Conservation (phyloP, 306 rosid genomes). For the cucumber (Cucumis sativus) region DNA sequence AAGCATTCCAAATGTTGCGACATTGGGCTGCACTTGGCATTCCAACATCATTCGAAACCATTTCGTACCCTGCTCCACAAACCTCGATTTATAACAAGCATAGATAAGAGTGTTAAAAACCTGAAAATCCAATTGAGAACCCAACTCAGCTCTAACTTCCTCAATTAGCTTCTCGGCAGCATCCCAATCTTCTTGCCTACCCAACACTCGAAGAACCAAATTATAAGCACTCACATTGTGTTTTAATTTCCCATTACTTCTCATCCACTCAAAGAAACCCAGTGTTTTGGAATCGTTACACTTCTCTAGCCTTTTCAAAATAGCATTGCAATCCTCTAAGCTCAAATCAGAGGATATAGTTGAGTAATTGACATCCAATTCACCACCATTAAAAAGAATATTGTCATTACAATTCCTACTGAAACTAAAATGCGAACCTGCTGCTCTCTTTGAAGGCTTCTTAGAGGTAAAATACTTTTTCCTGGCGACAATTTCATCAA, state of each 20-base stretch:
- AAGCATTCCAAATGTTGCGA: slow-evolving; percentile 66
- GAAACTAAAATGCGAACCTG: slow-evolving; percentile 20
- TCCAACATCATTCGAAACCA: slow-evolving; percentile 72
- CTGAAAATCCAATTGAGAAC: slow-evolving; percentile 33
- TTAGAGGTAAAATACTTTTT: slow-evolving; percentile 17
- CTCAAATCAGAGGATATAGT: slow-evolving; percentile 33
- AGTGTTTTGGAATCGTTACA: slow-evolving; percentile 32
- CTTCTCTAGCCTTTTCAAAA: slow-evolving; percentile 46
- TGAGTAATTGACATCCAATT: slow-evolving; percentile 51
- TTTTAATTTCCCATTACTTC: slow-evolving; percentile 42
- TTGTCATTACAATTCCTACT: slow-evolving; percentile 16
- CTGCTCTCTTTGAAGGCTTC: slow-evolving; percentile 10
- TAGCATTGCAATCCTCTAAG: slow-evolving; percentile 43
- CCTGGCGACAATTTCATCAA: slow-evolving; percentile 10
- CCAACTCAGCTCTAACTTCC: slow-evolving; percentile 30
- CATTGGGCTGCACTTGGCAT: slow-evolving; percentile 40
- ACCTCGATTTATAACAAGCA: slow-evolving; percentile 38
- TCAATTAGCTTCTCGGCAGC: slow-evolving; percentile 37
- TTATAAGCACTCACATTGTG: slow-evolving; percentile 43
- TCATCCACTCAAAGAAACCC: slow-evolving; percentile 62
- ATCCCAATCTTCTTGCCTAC: slow-evolving; percentile 52
- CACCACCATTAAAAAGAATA: slow-evolving; percentile 25
- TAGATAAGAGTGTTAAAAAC: slow-evolving; percentile 62
- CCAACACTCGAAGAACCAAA: slow-evolving; percentile 31
- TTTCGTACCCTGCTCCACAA: slow-evolving; percentile 29